Evolutionary conservation across 441 rosid species (phyloP).

Genomic region (Isatis lusitanica): DNA sequence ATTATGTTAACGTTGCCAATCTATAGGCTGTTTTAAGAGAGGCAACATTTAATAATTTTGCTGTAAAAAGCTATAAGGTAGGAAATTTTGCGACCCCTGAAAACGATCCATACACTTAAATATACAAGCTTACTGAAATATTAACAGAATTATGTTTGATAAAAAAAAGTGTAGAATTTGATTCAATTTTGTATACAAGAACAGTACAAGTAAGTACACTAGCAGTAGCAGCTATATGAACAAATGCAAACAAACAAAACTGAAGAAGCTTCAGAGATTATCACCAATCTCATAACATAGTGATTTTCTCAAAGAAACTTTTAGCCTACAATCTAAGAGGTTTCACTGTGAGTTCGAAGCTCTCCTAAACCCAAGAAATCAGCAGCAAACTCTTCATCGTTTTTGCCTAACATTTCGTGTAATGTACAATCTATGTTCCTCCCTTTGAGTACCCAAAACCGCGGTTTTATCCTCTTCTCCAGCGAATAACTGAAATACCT

Average conservation of each 20-base stretch:
- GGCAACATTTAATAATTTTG: neutral
- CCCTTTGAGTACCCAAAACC: constrained; percentile 68
- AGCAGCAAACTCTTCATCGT: constrained; percentile 76
- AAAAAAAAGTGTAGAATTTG: neutral
- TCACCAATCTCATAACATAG: constrained; percentile 14
- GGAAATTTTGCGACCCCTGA: neutral
- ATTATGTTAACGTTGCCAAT: neutral
- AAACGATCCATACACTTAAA: neutral
- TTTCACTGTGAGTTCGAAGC: constrained; percentile 27
- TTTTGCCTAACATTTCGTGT: constrained; percentile 76
- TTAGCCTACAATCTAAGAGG: constrained; percentile 8
- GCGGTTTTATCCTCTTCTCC: constrained; percentile 84
- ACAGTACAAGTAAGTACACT: neutral
- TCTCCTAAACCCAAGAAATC: constrained; percentile 55
- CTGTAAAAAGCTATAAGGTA: neutral
- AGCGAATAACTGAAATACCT: constrained; percentile 84
- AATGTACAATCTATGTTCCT: constrained; percentile 61
- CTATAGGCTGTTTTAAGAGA: neutral
- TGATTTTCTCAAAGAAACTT: constrained; percentile 18
- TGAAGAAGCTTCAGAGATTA: constrained; percentile 20
- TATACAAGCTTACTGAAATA: neutral
- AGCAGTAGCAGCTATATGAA: constrained; percentile 24
- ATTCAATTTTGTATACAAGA: constrained; percentile 22
- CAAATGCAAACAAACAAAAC: constrained; percentile 30
- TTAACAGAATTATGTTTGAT: neutral